Evolutionary conservation across 768 basidiomycete species (phyloP).

Genomic region (Pisolithus orientalis): DNA sequence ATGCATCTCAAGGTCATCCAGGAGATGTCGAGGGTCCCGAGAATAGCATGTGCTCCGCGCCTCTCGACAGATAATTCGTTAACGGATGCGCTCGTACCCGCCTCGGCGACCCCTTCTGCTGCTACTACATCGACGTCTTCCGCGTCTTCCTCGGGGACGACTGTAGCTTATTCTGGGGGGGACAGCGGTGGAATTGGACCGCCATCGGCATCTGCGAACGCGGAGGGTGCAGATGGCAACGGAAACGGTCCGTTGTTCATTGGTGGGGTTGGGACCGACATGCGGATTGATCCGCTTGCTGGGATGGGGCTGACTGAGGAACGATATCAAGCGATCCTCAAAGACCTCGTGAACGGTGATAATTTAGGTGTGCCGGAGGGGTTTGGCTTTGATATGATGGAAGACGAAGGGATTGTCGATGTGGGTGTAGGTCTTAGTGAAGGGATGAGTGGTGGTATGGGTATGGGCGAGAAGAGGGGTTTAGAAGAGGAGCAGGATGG

Average conservation of each 20-base stretch:
- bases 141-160: conserved; percentile 20
- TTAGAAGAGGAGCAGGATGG: conserved; percentile 33
- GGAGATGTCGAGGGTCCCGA: conserved; percentile 61
- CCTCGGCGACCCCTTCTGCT: conserved; percentile 14
- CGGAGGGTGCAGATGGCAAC: not conserved
- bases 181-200: not conserved
- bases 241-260: not conserved
- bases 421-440: not conserved
- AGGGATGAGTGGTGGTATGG: conserved; percentile 1
- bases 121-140: not conserved
- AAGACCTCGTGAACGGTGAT: conserved; percentile 64
- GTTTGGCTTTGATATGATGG: conserved; percentile 13
- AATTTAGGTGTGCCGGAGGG: conserved; percentile 36
- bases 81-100: conserved; percentile 48
- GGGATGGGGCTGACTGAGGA: conserved; percentile 87
- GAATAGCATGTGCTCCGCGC: conserved; percentile 61
- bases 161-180: conserved; percentile 16
- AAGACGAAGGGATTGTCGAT: conserved; percentile 4
- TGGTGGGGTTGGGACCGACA: conserved; percentile 35
- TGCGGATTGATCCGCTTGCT: conserved; percentile 73
- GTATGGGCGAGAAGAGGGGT: conserved; percentile 31
- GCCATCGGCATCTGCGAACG: not conserved
- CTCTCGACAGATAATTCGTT: conserved; percentile 44
- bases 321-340: conserved; percentile 76
- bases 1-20: conserved; percentile 84